A percentile compares a stretch with the other conserved stretches of the same genome.
phyloP scores from a whole-genome alignment of 1,139 yeast species.

The Kodamaea fungicola region DNA sequence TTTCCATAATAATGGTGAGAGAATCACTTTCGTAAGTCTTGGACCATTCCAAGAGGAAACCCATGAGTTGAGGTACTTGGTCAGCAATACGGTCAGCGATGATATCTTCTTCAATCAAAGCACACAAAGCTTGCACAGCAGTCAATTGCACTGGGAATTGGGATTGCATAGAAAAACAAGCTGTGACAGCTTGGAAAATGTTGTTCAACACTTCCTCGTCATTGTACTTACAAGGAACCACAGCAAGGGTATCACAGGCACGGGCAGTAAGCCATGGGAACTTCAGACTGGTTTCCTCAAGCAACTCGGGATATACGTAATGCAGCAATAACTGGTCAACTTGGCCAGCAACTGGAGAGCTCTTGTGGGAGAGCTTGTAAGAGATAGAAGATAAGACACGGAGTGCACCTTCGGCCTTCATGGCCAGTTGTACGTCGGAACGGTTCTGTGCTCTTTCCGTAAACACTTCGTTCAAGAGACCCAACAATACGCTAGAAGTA shows the following conservation, averaged over 20 bases:
- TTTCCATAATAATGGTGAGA: conserved; percentile 54
- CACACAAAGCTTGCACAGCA: conserved; percentile 52
- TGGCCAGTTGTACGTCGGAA: conserved; percentile 29
- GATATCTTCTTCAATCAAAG: conserved; percentile 45
- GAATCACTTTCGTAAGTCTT: conserved; percentile 51
- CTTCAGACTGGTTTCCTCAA: conserved; percentile 25
- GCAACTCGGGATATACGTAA: conserved; percentile 47
- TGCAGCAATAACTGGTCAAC: conserved; percentile 43
- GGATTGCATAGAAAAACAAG: conserved; percentile 38
- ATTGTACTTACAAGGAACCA: conserved; percentile 37
- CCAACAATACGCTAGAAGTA: conserved; percentile 39
- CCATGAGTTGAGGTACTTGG: conserved; percentile 53
- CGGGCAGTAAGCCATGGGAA: conserved; percentile 52
- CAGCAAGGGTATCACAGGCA: conserved; percentile 54
- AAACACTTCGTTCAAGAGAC: conserved; percentile 51
- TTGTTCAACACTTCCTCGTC: conserved; percentile 41
- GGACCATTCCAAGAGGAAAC: conserved; percentile 48
- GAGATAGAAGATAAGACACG: conserved; percentile 47
- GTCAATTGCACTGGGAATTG: conserved; percentile 51
- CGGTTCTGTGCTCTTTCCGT: conserved; percentile 35
- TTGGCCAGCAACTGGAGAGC: conserved; percentile 44
- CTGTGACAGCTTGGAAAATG: conserved; percentile 43
- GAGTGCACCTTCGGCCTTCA: conserved; percentile 49
- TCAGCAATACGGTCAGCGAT: conserved; percentile 46
- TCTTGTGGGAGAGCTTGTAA: conserved; percentile 34